These are phyloP conservation scores for Taphrina confusa DNA, from an alignment of 1,139 yeast genomes.

Conservation along the genomic window DNA sequence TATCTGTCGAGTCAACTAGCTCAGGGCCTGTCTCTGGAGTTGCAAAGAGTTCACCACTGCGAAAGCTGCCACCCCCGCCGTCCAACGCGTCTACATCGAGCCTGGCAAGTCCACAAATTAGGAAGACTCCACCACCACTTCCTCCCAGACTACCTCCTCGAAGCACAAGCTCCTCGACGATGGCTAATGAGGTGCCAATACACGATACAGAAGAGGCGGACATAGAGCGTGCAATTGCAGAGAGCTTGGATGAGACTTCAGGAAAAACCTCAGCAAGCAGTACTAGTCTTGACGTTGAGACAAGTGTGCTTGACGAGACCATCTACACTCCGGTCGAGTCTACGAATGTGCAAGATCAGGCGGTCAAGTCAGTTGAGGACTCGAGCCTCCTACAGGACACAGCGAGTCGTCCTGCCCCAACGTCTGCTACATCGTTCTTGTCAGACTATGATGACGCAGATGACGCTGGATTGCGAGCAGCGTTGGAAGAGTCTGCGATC, in stretches of 20 bases:
- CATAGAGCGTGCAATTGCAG: constrained; percentile 12
- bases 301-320: too few species aligned
- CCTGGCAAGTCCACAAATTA: background rate
- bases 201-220: constrained; percentile 9
- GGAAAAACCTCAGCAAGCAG: background rate
- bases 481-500: constrained; percentile 22
- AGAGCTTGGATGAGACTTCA: constrained; percentile 6
- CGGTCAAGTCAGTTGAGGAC: background rate
- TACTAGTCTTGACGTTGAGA: too few species aligned
- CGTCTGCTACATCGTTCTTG: constrained; percentile 2
- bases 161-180: background rate
- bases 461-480: constrained; percentile 15
- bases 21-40: background rate
- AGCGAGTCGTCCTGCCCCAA: background rate
- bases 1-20: background rate
- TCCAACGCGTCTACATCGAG: background rate
- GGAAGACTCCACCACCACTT: constrained; percentile 3
- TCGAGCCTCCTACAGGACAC: background rate
- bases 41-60: background rate
- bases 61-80: constrained; percentile 2
- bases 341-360: background rate
- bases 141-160: constrained; percentile 19
- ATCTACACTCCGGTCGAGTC: background rate
- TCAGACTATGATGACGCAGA: constrained; percentile 20
- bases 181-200: background rate